Percentiles rank a stretch among this genome's conserved stretches.
These are phyloP conservation scores for Cutaneotrichosporon mucoides DNA, from an alignment of 1,284 basidiomycete genomes.

Conservation along the genomic window DNA sequence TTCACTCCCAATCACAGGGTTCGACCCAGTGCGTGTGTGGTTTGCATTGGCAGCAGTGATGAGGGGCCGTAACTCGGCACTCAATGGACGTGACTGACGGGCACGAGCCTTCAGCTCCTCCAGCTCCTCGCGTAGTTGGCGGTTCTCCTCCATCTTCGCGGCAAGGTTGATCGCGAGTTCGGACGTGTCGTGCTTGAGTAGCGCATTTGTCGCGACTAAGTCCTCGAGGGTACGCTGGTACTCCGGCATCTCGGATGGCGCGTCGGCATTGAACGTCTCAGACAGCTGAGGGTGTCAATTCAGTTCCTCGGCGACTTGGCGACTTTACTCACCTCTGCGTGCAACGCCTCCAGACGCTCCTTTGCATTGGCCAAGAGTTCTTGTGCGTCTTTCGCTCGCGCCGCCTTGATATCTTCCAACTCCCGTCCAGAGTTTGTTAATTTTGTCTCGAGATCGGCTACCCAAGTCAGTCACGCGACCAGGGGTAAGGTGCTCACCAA, in stretches of 20 bases:
- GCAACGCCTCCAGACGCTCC: conserved; percentile 61
- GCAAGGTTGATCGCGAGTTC: conserved; percentile 69
- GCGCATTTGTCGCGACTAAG: conserved; percentile 76
- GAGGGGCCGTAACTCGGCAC: conserved; percentile 10
- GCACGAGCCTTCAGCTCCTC: conserved; percentile 58
- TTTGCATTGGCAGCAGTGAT: background rate
- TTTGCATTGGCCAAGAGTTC: conserved; percentile 68
- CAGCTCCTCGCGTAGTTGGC: conserved; percentile 64
- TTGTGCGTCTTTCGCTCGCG: conserved; percentile 63
- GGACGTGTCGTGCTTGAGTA: conserved; percentile 70
- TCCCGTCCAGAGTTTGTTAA: conserved; percentile 60
- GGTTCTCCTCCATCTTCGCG: conserved; percentile 71
- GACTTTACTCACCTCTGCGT: conserved; percentile 41
- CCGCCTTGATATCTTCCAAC: conserved; percentile 62
- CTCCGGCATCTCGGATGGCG: conserved; percentile 41
- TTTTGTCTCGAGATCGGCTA: conserved; percentile 70
- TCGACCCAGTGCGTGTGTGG: conserved; percentile 11
- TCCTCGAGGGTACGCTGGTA: conserved; percentile 64
- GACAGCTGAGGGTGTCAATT: conserved; percentile 24
- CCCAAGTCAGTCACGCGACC: conserved; percentile 65
- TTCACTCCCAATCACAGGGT: conserved; percentile 6
- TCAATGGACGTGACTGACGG: conserved; percentile 5
- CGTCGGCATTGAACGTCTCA: conserved; percentile 32
- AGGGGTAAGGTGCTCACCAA: conserved; percentile 44
- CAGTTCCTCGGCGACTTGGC: background rate